Conservation (phyloP, 345 rosid genomes). For the Populus simonii region DNA sequence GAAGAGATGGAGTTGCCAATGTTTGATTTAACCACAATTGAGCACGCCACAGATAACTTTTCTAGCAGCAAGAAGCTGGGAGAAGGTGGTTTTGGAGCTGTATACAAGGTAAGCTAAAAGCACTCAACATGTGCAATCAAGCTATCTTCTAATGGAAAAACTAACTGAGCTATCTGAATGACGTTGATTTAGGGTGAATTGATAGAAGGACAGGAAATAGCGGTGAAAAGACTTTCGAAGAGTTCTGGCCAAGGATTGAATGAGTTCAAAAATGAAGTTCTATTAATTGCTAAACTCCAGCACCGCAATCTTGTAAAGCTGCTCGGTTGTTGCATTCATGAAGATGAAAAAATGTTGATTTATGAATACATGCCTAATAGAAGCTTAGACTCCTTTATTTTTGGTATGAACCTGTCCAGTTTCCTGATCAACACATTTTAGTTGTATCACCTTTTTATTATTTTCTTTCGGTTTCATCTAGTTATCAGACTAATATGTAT, state of each 20-base stretch:
- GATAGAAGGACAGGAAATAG: not conserved
- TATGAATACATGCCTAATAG: constrained; percentile 5
- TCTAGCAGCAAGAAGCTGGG: not conserved
- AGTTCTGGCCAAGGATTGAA: not conserved
- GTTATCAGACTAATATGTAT: not conserved
- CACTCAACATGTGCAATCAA: too few species aligned
- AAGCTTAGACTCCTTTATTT: constrained; percentile 6
- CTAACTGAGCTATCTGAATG: too few species aligned
- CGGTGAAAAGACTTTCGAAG: constrained; percentile 2
- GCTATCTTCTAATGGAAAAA: not conserved
- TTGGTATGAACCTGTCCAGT: not conserved
- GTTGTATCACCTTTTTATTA: not conserved
- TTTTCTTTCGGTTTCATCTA: not conserved
- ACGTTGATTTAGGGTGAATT: not conserved
- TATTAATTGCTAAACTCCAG: constrained; percentile 4
- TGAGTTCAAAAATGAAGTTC: constrained; percentile 4
- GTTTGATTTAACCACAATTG: not conserved
- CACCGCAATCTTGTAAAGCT: constrained; percentile 5
- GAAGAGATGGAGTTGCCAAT: constrained; percentile 1
- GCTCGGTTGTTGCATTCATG: not conserved
- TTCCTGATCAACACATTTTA: not conserved
- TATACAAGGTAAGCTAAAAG: not conserved
- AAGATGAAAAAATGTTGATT: not conserved
- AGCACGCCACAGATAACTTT: not conserved
- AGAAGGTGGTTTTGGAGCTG: constrained; percentile 1